Base-by-base conservation (phyloP, 805 yeast genomes). In the Teunomyces stri region DNA sequence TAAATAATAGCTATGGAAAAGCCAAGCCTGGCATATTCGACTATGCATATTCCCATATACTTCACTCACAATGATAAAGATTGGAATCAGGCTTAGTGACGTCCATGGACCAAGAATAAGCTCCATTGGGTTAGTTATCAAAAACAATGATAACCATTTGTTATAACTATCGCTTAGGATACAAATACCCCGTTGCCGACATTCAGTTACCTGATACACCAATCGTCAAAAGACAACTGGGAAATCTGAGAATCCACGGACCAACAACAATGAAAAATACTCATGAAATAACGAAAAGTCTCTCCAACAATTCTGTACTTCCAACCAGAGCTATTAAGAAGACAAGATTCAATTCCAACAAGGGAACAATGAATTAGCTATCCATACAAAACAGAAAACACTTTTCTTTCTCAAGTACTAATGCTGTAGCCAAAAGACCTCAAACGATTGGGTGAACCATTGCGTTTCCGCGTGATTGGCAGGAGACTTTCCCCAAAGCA, bases 401-500 rank as follows among this genome's bases (percentile, higher is more conserved):
- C 3, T 11, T 21, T 21, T 20, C 22, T 16, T 20, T 21, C n/a
- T 38, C 3, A n/a, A 39, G 25, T 13, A 29, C 11, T 21, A 10
- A 18, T 30, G 18, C 39, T n/a, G 37, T 18, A 20, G 36, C 31
- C 25, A 11, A 31, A 31, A 22, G 31, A 43, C 44, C 31, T 53
- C 55, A 57, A 66, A 54, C 58, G 66, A 54, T 57, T 57, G 48
- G 59, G 56, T 58, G 59, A 57, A 52, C 58, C 71, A 65, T 59
- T 64, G 58, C 76, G 77, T 84, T 83, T 82, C 89, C 89, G 85
- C 81, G 72, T 69, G 65, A 46, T 65, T 68, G 87, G 87, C 87
- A 81, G 90, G 89, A 84, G 90, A 84, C 90, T 84, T 84, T 84
- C 89, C 90, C 90, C 89, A 79, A 84, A 82, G 86, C 86, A 64